A percentile compares a stretch with the other conserved stretches of the same genome.
Conservation (phyloP, 805 yeast species). For the Nakazawaea populi region DNA sequence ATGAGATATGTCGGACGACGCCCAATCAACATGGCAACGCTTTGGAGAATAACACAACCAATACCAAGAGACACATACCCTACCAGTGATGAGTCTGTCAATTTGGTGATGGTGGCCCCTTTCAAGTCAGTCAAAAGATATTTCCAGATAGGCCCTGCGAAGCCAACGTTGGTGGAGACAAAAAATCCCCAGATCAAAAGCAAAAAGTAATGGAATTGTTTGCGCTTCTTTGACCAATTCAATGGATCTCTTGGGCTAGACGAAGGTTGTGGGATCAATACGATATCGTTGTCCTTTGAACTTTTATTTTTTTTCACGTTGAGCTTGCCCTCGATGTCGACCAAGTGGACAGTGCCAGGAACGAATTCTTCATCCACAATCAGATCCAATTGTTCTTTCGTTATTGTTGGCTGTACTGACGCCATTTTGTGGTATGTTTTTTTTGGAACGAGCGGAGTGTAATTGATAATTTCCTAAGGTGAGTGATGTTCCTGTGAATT, state of each 20-base stretch:
- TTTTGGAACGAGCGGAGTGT: too few species aligned
- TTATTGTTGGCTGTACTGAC: neutral
- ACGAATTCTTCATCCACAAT: slow-evolving; percentile 28
- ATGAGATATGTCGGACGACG: slow-evolving; percentile 30
- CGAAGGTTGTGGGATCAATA: slow-evolving; percentile 61
- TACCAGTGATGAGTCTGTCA: slow-evolving; percentile 16
- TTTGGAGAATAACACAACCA: slow-evolving; percentile 30
- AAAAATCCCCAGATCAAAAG: slow-evolving; percentile 17
- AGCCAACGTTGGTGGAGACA: slow-evolving; percentile 16
- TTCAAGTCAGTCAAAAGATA: slow-evolving; percentile 12
- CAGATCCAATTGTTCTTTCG: neutral
- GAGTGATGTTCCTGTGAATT: too few species aligned
- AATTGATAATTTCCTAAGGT: too few species aligned
- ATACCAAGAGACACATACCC: slow-evolving; percentile 30
- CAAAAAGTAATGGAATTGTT: slow-evolving; percentile 28
- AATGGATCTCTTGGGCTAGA: slow-evolving; percentile 67
- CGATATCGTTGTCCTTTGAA: slow-evolving; percentile 31
- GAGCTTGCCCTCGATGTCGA: slow-evolving; percentile 33
- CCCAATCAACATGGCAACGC: slow-evolving; percentile 32
- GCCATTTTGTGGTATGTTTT: too few species aligned
- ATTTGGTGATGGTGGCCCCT: slow-evolving; percentile 9
- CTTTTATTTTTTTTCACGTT: slow-evolving; percentile 23
- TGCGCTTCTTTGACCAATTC: slow-evolving; percentile 51
- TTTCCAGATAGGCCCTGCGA: slow-evolving; percentile 17
- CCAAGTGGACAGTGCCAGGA: slow-evolving; percentile 48